Evolutionary conservation across 306 rosid genomes (phyloP).

Genomic region (Lathyrus aphaca): DNA sequence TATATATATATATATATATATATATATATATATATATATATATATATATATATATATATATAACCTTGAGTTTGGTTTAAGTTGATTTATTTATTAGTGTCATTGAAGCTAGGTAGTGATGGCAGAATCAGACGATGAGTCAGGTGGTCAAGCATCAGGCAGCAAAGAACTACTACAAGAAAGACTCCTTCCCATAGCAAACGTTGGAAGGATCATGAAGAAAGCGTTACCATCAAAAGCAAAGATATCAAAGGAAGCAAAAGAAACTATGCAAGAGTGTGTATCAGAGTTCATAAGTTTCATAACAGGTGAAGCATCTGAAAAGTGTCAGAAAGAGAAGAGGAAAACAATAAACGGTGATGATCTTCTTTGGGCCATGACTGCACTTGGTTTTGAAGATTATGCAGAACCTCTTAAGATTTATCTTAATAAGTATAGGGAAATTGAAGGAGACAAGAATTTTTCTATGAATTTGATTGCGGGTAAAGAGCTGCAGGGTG

Average conservation of each 20-base stretch:
- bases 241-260: constrained; percentile 63
- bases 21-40: too few relatives aligned
- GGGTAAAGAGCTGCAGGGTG: not conserved
- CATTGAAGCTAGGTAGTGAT: constrained; percentile 22
- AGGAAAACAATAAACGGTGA: constrained; percentile 64
- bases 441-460: constrained; percentile 59
- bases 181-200: constrained; percentile 61
- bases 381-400: constrained; percentile 59
- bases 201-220: constrained; percentile 72
- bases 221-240: constrained; percentile 61
- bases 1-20: too few relatives aligned
- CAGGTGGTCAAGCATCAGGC: constrained; percentile 50
- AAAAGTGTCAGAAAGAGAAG: constrained; percentile 69
- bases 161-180: constrained; percentile 53
- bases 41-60: not conserved
- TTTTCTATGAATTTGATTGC: constrained; percentile 12
- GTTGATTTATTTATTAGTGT: not conserved
- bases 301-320: constrained; percentile 63
- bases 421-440: constrained; percentile 57
- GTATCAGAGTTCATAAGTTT: constrained; percentile 67
- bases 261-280: constrained; percentile 70
- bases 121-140: constrained; percentile 65
- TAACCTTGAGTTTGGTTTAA: not conserved
- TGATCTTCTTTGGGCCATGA: constrained; percentile 69
- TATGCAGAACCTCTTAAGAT: constrained; percentile 63